Evolutionary conservation across 1,284 basidiomycete species (phyloP), one percentile per base, ranked within the genome.

Genomic region (Athelia sp.): DNA sequence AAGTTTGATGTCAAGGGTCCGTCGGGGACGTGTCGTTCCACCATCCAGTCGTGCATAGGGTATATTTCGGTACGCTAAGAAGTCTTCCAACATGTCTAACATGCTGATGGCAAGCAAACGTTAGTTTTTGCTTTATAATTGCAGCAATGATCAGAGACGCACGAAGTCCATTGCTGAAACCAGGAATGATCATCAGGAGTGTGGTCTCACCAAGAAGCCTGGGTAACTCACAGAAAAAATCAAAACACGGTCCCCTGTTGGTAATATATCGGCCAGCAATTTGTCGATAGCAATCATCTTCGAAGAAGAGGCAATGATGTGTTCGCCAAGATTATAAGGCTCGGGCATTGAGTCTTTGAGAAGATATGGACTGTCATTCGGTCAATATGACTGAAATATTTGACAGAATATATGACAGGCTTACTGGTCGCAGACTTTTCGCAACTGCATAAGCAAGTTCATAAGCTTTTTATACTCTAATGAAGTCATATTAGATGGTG

Each of bases 11-110:
- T 81, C 77, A 24, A 84, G 59, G 0, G 71, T 66, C 23, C 82
- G 75, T 18, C 80, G 69, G 8, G 81, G 71, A 6, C 82, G 73
- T 4, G 61, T 57, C 4, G 76, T 78, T 0, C 55, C 78, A 9
- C 86, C 91, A 60, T 94, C 92, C 13, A 94, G 73, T 2, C 90
- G 78, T 52, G 90, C 87, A 62, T 84, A 87, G 18, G 81, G 74
- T 60, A 91, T 91, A 9, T 70, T 71, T 6, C 92, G 78, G 17
- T 90, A 70, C 3, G 72, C 71, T 77, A 93, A 81, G 67, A 90
- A 91, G 61, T 94, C 91, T 51, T 90, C 90, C 26, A 94, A 70
- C 51, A 91, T 76, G 61, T 94, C 89, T 15, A 94, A 76, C 77
- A 94, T 86, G 46, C 90, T 84, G 46, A 72, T 69, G 72, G 76